phyloP scores from a whole-genome alignment of 495 filamentous ascomycete genomes.

The Neurospora sp. region DNA sequence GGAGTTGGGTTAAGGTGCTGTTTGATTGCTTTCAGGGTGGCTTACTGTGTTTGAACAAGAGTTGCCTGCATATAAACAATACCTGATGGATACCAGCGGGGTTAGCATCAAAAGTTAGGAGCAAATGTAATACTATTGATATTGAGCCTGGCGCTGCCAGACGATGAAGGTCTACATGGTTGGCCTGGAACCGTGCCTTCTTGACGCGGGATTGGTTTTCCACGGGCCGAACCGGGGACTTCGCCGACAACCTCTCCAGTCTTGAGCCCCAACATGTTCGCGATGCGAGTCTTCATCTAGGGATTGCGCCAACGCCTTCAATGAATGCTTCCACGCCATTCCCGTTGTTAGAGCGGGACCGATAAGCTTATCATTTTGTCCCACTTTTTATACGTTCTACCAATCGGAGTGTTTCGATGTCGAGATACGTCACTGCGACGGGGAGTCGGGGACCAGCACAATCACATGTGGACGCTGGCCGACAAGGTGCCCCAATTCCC shows the following conservation, averaged over 20 bases:
- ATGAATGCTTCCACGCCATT: neutral
- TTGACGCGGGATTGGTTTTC: neutral
- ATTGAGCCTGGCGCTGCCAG: neutral
- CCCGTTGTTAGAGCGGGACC: neutral
- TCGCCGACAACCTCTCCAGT: neutral
- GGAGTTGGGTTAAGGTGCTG: neutral
- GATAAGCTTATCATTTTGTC: neutral
- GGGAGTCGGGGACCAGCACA: neutral
- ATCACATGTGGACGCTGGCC: neutral
- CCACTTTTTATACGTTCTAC: neutral
- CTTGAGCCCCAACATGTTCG: neutral
- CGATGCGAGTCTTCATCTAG: neutral
- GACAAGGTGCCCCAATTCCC: neutral
- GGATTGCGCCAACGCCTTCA: neutral
- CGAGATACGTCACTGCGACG: neutral
- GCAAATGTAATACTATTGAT: neutral
- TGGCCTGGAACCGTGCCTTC: neutral
- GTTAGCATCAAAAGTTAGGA: neutral
- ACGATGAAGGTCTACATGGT: neutral
- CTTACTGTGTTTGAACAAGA: neutral
- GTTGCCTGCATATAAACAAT: neutral
- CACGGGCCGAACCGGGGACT: neutral
- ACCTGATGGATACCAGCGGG: neutral
- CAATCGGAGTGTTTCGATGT: neutral
- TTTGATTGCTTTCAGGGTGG: neutral